Evolutionary conservation across 2,329 filamentous ascomycete genomes (phyloP), one percentile per base, ranked within the genome.

Genomic region (Rasamsonia emersonii): DNA sequence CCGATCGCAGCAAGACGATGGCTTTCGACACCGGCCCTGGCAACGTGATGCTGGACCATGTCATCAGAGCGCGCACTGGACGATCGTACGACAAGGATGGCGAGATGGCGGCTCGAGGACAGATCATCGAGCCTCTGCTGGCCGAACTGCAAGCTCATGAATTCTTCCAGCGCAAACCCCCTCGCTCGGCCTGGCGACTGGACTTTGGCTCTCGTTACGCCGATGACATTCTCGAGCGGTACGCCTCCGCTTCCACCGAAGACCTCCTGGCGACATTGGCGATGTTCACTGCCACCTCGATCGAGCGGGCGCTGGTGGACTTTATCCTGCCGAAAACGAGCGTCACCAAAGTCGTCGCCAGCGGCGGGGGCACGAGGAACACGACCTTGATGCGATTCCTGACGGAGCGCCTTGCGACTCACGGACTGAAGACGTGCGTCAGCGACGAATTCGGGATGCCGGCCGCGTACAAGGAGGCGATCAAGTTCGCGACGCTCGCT

Each of bases 41-140:
- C 38, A 54, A 54, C 26, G 50, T 54, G 31, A 52, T 52, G 42
- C 43, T 54, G 23, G 50, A 53, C 32, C 49, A 54, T 32, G 42
- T 54, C 9, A 42, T 42, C 32, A 47, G 48, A 35, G 46, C 35
- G 2, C 45, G 50, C 13, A 45, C 44, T 1, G 41, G 45, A 7
- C 16, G 19, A 3, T 33, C 31, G 3, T 53, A 50, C 31, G 50
- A 54, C 35, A 43, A 47, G 25, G 46, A 50, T 23, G 50, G 50
- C 23, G 40, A 42, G 30, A 32, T 51, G 4, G 50, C 49, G 1
- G 42, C 46, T 14, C 38, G 35, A 34, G 50, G 50, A 9, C 23
- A 28, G 7, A 18, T 48, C 9, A 44, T 51, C 5, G 13, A 36
- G 7, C 14, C 24, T 3, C 39, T 54, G 10, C 37, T 53, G 2